Conservation (phyloP, 352 stramenopile species). For the Globisporangium barbulae region DNA sequence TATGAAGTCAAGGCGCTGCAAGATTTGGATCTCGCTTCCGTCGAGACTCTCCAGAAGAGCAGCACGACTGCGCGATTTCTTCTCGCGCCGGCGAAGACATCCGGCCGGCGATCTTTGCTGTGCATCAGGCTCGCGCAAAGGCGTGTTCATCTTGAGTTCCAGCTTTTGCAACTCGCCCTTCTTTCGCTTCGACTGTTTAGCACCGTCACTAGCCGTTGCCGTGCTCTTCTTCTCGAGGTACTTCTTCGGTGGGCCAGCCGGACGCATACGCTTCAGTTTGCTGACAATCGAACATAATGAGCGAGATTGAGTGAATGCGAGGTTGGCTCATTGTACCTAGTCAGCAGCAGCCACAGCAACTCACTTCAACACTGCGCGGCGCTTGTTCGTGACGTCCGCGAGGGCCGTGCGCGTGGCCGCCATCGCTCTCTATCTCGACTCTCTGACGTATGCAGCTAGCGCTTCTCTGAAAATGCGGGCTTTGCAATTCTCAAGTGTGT, state of each 20-base stretch:
- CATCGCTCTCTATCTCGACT: not conserved
- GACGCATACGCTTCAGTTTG: not conserved
- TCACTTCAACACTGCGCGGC: no score
- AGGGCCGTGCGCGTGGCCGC: not conserved
- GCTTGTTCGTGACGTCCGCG: constrained; percentile 11
- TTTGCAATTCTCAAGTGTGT: not conserved
- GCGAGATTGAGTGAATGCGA: not conserved
- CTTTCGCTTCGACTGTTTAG: not conserved
- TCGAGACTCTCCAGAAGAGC: not conserved
- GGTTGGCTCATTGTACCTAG: not conserved
- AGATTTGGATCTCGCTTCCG: not conserved
- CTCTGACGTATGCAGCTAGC: not conserved
- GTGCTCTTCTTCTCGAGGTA: not conserved
- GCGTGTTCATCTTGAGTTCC: not conserved
- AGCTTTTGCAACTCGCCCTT: not conserved
- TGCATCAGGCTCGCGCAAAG: not conserved
- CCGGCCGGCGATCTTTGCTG: not conserved
- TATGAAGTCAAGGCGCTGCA: constrained; percentile 19
- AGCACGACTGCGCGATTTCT: constrained; percentile 5
- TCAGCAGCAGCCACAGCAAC: not conserved
- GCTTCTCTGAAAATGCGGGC: constrained; percentile 1
- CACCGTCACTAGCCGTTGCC: not conserved
- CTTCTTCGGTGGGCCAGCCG: not conserved
- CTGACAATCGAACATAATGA: not conserved
- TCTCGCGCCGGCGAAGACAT: constrained; percentile 9